Percentiles rank a stretch among this genome's conserved stretches.
These are phyloP conservation scores for Apiotrichum domesticum DNA, from an alignment of 1,284 basidiomycete genomes.

Conservation along the genomic window DNA sequence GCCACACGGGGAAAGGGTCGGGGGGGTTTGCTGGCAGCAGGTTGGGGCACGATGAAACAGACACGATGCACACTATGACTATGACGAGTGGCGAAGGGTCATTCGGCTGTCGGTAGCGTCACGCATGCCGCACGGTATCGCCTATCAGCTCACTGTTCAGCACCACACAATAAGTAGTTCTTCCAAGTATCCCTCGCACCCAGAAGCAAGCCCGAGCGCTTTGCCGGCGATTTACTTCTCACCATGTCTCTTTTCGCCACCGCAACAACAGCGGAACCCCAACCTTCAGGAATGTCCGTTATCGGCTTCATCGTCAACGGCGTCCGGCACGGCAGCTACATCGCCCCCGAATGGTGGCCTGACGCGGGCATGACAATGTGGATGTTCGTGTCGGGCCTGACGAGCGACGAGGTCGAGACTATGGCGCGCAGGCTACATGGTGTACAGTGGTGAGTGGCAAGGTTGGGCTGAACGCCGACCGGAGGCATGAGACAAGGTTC, in stretches of 20 bases:
- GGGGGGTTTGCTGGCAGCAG: too few relatives aligned
- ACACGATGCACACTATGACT: too few relatives aligned
- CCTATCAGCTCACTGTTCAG: too few relatives aligned
- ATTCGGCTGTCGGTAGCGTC: too few relatives aligned
- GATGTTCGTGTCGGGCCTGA: constrained; percentile 7
- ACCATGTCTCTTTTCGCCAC: not conserved
- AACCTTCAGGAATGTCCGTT: constrained; percentile 1
- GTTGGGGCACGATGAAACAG: too few relatives aligned
- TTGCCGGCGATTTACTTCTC: not conserved
- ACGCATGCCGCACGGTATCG: too few relatives aligned
- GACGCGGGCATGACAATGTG: constrained; percentile 13
- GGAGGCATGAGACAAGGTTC: not conserved
- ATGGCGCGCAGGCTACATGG: constrained; percentile 3
- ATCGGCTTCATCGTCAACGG: constrained; percentile 13
- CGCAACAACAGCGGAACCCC: not conserved
- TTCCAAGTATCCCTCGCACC: too few relatives aligned
- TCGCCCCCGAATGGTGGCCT: constrained; percentile 11
- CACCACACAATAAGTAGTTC: too few relatives aligned
- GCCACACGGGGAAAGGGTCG: too few relatives aligned
- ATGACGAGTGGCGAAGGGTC: too few relatives aligned
- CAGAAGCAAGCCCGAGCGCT: too few relatives aligned
- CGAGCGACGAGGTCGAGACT: not conserved
- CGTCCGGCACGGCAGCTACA: constrained; percentile 7
- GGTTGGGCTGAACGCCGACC: not conserved
- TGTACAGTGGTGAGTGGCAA: constrained; percentile 6